These are phyloP conservation scores for Colletotrichum melonis DNA, from an alignment of 2,329 filamentous ascomycete genomes.

Conservation along the genomic window DNA sequence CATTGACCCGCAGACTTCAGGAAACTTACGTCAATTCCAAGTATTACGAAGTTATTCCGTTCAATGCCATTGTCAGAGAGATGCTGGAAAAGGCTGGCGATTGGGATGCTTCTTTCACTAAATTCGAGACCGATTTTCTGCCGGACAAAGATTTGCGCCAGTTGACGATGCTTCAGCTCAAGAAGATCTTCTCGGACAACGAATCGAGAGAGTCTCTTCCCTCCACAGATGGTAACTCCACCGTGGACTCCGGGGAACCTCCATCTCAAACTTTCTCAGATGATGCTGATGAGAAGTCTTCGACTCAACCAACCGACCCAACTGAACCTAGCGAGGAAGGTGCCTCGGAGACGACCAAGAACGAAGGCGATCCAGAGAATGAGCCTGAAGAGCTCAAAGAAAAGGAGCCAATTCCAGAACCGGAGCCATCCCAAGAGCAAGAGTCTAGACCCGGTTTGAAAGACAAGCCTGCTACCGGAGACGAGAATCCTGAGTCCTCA, in stretches of 20 bases:
- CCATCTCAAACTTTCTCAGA: constrained; percentile 59
- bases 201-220: constrained; percentile 82
- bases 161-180: constrained; percentile 90
- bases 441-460: constrained; percentile 1
- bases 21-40: constrained; percentile 92
- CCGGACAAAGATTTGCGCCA: constrained; percentile 97
- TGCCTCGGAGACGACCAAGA: constrained; percentile 43
- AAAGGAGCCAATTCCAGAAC: neutral
- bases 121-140: constrained; percentile 94
- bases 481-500: constrained; percentile 38
- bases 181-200: constrained; percentile 93
- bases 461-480: constrained; percentile 1
- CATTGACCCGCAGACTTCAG: constrained; percentile 81
- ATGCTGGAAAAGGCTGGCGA: constrained; percentile 94
- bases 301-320: constrained; percentile 54
- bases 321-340: constrained; percentile 47
- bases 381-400: neutral
- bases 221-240: constrained; percentile 75
- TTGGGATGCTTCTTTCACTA: constrained; percentile 90
- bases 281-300: constrained; percentile 57
- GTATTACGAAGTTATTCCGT: constrained; percentile 95
- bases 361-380: constrained; percentile 21
- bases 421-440: constrained; percentile 6
- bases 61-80: constrained; percentile 88
- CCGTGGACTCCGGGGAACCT: constrained; percentile 61